Conservation (phyloP, 768 basidiomycete species). For the Boletus pseudo-olivaceus region DNA sequence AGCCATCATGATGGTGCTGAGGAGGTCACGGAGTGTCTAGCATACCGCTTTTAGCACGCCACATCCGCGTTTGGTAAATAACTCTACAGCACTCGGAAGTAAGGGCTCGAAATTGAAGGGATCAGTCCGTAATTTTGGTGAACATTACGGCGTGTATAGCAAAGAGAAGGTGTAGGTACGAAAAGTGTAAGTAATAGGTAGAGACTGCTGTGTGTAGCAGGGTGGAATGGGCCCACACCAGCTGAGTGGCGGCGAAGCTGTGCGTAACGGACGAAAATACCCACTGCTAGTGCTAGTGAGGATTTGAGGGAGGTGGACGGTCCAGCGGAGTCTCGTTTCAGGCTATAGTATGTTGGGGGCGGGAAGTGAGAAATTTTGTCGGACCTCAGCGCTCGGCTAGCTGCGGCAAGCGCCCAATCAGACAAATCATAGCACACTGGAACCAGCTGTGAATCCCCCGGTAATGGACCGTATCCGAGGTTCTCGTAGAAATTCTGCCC, state of each 20-base stretch:
- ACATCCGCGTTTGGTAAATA: too few relatives aligned
- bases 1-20: constrained; percentile 37
- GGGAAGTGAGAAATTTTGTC: not conserved
- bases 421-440: not conserved
- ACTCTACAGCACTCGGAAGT: not conserved
- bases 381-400: not conserved
- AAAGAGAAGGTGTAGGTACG: too few relatives aligned
- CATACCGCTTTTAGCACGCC: too few relatives aligned
- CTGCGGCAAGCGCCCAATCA: not conserved
- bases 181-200: too few relatives aligned
- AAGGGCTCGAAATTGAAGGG: too few relatives aligned
- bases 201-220: too few relatives aligned
- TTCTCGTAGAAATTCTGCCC: not conserved
- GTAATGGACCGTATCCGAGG: not conserved
- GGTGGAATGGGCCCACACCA: too few relatives aligned
- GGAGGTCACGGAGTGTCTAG: too few relatives aligned
- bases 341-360: not conserved
- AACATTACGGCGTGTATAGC: too few relatives aligned
- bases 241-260: not conserved
- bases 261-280: not conserved
- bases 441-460: not conserved
- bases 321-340: not conserved
- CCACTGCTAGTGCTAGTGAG: not conserved
- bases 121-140: too few relatives aligned
- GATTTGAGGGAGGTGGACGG: not conserved